Evolutionary conservation across 805 yeast species (phyloP), one percentile per base, ranked within the genome.

Genomic region (Vanderwaltozyma verrucispora): DNA sequence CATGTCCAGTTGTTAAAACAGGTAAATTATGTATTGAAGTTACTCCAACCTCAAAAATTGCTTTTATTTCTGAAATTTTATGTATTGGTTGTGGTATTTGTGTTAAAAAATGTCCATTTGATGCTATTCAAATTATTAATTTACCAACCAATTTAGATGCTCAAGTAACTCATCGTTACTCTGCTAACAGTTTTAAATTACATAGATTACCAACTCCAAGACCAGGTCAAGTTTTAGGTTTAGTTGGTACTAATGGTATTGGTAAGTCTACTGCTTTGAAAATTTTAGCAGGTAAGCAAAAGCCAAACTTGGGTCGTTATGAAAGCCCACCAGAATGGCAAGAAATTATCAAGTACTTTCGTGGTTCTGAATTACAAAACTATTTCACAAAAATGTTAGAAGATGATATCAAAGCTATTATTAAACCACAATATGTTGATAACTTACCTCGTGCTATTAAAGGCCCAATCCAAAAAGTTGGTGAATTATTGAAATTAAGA

Each of bases 21-120:
- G 98, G 98, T 41, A 92, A 88, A 62, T 74, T 88, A 44, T 92
- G 98, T 79, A 92, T 92, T 55, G 98, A 92, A 64, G 98, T 92
- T 33, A 66, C 84, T 1, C 95, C 97, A 45, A 73, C 79, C 16
- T 76, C 83, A 43, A 92, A 92, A 59, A 85, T 92, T 56, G 95
- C 97, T 13, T 92, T 88, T 62, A 85, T 92, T 41, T 84, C 95
- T 14, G 98, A 92, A 61, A 84, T 69, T 28, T 69, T 92, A 58
- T 92, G 98, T 73, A 89, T 92, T 53, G 98, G 98, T 61, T 92
- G 98, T 72, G 98, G 98, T 87, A 92, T 92, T 52, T 92, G 98
- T 74, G 95, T 88, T 37, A 92, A 92, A 65, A 92, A 87, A 62
- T 92, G 98, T 67, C 98, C 98, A 23, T 92, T 92, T 58, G 95